Evolutionary conservation across 805 yeast species (phyloP), one percentile per base, ranked within the genome.

Genomic region (Komagataella ulmi): DNA sequence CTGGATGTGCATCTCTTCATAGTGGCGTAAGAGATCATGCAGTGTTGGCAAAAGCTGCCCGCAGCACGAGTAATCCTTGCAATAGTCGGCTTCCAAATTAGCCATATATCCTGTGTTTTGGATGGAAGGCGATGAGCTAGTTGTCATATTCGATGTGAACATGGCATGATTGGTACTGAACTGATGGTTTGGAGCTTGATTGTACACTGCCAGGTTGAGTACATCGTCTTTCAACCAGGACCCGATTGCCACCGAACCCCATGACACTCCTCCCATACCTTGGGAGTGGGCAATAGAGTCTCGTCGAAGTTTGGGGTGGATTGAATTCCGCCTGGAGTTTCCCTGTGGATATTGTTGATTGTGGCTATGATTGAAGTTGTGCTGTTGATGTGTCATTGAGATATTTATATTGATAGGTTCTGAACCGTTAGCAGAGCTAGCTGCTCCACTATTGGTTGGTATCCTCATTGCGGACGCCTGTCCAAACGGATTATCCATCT

Each of bases 261-360:
- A 91, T 7, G 95, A 84, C 40, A 91, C 86, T 48, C 98, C 99
- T 47, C 98, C 98, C 83, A 93, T 87, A 8, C 98, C 98, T 64
- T 88, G 96, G 2, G 96, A 85, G 65, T 91, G 98, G 30, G 97
- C 97, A 53, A 93, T 81, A 53, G 90, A 81, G 60, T 91, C 98
- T 56, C 97, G 75, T 62, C 96, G 79, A 56, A 89, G 77, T 56
- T 81, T 66, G n/a, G 72, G 68, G 60, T 75, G 55, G 60, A 74
- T 58, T 56, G 71, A 65, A 46, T 65, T 65, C 17, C 61, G 57
- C 49, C 71, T 58, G 50, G 66, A 64, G 46, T 67, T 66, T 21
- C 46, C 46, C 40, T 30, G 40, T 30, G n/a, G 40, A 30, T 30
- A 30, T 30, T 30, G 40, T 10, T 30, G 40, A 30, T 30, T 30